phyloP scores from a whole-genome alignment of 305 asterid genomes.

The Solanum chacoense region DNA sequence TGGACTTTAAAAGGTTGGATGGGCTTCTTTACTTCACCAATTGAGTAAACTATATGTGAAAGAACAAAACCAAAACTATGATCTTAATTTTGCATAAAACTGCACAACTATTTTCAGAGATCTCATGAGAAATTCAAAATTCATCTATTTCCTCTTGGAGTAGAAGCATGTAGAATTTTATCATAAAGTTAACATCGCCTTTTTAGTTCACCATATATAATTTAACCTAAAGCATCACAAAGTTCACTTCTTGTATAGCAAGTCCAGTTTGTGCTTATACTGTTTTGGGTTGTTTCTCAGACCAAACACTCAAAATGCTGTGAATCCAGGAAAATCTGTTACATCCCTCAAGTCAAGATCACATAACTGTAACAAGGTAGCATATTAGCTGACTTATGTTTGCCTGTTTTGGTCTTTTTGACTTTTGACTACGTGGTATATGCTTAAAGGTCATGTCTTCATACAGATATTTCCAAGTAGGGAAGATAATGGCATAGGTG shows the following conservation, averaged over 20 bases:
- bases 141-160: neutral
- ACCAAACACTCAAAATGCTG: slow-evolving; percentile 13
- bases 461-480: slow-evolving; percentile 22
- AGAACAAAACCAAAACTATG: neutral
- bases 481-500: slow-evolving; percentile 8
- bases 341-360: slow-evolving; percentile 10
- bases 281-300: slow-evolving; percentile 17
- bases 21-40: neutral
- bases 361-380: slow-evolving; percentile 17
- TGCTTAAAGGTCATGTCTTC: neutral
- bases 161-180: neutral
- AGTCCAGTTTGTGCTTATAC: slow-evolving; percentile 3
- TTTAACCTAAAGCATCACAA: neutral
- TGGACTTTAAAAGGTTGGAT: slow-evolving; percentile 25
- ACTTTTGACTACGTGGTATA: neutral
- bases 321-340: slow-evolving; percentile 17
- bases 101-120: neutral
- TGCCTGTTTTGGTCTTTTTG: neutral
- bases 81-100: neutral
- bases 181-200: neutral
- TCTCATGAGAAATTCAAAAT: neutral
- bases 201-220: neutral
- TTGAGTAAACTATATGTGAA: neutral
- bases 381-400: neutral
- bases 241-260: neutral